phyloP scores from a whole-genome alignment of 305 asterid species.

The Solanum chacoense region DNA sequence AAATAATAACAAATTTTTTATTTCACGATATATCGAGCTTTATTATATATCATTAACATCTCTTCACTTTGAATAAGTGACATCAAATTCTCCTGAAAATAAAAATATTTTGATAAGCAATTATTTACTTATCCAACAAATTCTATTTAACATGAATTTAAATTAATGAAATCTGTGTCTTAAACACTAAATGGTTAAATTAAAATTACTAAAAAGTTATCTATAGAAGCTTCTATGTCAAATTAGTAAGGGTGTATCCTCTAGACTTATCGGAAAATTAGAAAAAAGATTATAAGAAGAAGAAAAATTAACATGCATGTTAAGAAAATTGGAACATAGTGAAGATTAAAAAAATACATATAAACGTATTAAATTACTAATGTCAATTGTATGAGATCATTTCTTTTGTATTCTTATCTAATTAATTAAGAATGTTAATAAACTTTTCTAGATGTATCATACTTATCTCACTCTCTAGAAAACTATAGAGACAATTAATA shows the following conservation, averaged over 20 bases:
- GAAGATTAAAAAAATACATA: background rate
- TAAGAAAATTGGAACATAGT: background rate
- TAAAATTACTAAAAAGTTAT: background rate
- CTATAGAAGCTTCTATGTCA: background rate
- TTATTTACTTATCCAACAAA: background rate
- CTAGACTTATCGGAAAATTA: background rate
- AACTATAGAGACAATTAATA: background rate
- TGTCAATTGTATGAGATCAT: conserved; percentile 3
- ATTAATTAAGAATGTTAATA: background rate
- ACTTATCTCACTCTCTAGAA: background rate
- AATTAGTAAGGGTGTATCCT: background rate
- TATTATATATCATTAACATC: background rate
- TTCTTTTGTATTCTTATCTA: background rate
- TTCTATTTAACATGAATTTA: background rate
- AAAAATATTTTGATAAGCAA: background rate
- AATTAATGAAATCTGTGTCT: background rate
- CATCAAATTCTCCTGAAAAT: background rate
- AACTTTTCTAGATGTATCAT: background rate
- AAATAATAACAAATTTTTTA: background rate
- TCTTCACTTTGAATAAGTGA: background rate
- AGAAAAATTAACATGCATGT: background rate
- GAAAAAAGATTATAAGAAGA: background rate
- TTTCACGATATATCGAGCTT: background rate
- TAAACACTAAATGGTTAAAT: background rate
- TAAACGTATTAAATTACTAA: background rate